Percentiles rank a stretch among this genome's conserved stretches.
These are phyloP conservation scores for Didymella segeticola DNA, from an alignment of 2,329 filamentous ascomycete species.

Conservation along the genomic window DNA sequence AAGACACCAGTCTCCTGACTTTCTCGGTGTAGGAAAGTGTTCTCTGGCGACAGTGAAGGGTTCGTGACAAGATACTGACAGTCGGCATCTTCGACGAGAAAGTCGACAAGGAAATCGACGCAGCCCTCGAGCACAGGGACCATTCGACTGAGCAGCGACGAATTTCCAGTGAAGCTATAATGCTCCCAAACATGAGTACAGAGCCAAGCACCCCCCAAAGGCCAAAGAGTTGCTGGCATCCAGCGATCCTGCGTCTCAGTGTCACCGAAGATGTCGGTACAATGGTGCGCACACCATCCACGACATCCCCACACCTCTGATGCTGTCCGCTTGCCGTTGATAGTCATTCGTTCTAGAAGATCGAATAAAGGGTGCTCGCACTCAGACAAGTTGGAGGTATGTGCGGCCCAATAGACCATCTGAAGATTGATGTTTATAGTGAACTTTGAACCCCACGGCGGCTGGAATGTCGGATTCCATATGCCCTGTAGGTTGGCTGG, in stretches of 20 bases:
- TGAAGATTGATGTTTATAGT: slow-evolving; percentile 62
- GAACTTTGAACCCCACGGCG: slow-evolving; percentile 57
- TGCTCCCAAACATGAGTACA: slow-evolving; percentile 32
- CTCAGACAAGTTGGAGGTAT: slow-evolving; percentile 38
- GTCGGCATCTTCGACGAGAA: slow-evolving; percentile 41
- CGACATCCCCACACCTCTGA: slow-evolving; percentile 26
- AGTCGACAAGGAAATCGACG: slow-evolving; percentile 50
- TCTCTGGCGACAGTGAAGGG: slow-evolving; percentile 51
- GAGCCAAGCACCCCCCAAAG: slow-evolving; percentile 38
- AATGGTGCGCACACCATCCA: slow-evolving; percentile 39
- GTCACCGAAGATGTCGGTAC: slow-evolving; percentile 38
- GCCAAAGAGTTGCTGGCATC: slow-evolving; percentile 36
- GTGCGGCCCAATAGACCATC: slow-evolving; percentile 61
- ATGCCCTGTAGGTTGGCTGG: slow-evolving; percentile 56
- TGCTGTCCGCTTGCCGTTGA: slow-evolving; percentile 37
- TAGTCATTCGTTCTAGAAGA: slow-evolving; percentile 48
- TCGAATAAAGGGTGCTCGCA: slow-evolving; percentile 53
- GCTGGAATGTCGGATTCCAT: slow-evolving; percentile 52
- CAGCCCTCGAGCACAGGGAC: slow-evolving; percentile 45
- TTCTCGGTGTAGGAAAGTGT: slow-evolving; percentile 35
- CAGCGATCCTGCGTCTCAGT: slow-evolving; percentile 31
- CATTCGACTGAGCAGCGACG: slow-evolving; percentile 18
- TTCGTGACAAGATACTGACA: slow-evolving; percentile 38
- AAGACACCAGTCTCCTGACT: slow-evolving; percentile 33
- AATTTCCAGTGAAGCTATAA: slow-evolving; percentile 30